Conservation (phyloP, 306 rosid genomes). For the Vigna trinervia region DNA sequence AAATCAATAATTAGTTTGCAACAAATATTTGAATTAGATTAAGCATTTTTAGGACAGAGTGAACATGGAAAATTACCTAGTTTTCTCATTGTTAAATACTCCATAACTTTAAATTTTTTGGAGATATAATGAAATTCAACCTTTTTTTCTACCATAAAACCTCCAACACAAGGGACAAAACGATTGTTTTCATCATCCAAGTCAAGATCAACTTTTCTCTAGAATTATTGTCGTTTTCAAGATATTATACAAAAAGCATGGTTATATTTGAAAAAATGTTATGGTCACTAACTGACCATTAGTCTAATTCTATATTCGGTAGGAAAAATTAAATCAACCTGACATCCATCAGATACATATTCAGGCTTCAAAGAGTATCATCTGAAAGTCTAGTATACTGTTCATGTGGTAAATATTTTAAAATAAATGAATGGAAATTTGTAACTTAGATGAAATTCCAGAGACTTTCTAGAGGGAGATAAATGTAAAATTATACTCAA, state of each 20-base stretch:
- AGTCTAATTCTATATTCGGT: conserved; percentile 39
- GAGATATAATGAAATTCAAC: conserved; percentile 15
- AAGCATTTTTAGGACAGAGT: background rate
- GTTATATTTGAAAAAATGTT: background rate
- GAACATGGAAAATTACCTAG: conserved; percentile 1
- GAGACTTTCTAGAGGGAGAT: background rate
- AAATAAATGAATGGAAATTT: conserved; percentile 21
- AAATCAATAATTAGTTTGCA: conserved; percentile 14
- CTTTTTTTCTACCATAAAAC: background rate
- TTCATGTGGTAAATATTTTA: conserved; percentile 14
- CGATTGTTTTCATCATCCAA: background rate
- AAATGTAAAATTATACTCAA: too few species aligned
- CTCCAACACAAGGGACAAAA: background rate
- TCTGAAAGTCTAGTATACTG: conserved; percentile 9
- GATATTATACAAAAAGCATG: background rate
- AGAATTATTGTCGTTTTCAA: background rate
- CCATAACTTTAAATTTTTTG: conserved; percentile 1
- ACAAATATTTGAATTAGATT: conserved; percentile 25
- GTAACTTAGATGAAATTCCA: conserved; percentile 20
- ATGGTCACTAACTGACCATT: conserved; percentile 15
- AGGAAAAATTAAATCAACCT: conserved; percentile 16
- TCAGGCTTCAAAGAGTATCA: conserved; percentile 24
- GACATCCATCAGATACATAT: conserved; percentile 6
- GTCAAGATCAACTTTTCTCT: conserved; percentile 20
- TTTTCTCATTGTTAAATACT: background rate